Base-by-base conservation (phyloP, 2,329 filamentous ascomycete species). In the Hymenoscyphus scutula region DNA sequence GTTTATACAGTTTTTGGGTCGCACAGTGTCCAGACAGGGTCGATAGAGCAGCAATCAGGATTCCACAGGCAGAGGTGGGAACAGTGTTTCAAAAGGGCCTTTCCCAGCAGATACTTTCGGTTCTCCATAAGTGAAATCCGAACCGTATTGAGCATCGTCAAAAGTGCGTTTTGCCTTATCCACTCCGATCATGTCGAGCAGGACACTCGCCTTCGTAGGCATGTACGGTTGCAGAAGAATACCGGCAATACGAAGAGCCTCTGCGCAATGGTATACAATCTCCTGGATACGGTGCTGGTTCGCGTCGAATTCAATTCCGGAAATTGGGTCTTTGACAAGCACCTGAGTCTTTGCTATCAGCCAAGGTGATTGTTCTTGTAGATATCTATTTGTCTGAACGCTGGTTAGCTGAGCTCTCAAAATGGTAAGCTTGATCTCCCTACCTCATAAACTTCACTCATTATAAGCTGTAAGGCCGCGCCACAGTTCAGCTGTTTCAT, bases 151-250 rank as follows among this genome's bases (percentile, higher is more conserved):
- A 5, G 91, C 89, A 73, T 86, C 83, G 19, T 82, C 78, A 64
- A 92, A 83, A 0, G 79, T 83, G 62, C 94, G 82, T 59, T 83
- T 84, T 10, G 83, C 80, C 8, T 79, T 74, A 2, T 79, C 77
- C 4, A 99, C 92, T 1, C 90, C 89, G 8, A 99, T 79, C 71
- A 89, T 83, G 73, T 97, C 89, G 0, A 99, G 82, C 34, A 97
- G 76, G 67, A 85, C 78, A 11, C 77, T 76, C 55, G 91, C 84
- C 75, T 96, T 96, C 48, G 79, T 81, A 0, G 95, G 95, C 83
- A 99, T 96, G 72, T 93, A 91, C 1, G 95, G 92, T 75, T 97
- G 93, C 53, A 99, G 79, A 55, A 98, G 79, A 69, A 99, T 97
- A 15, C 88, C 91, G 0, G 82, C 80, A 27, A 97, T 85, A 41